These are phyloP conservation scores for Vicia sativa DNA, from an alignment of 306 rosid genomes.

Conservation along the genomic window DNA sequence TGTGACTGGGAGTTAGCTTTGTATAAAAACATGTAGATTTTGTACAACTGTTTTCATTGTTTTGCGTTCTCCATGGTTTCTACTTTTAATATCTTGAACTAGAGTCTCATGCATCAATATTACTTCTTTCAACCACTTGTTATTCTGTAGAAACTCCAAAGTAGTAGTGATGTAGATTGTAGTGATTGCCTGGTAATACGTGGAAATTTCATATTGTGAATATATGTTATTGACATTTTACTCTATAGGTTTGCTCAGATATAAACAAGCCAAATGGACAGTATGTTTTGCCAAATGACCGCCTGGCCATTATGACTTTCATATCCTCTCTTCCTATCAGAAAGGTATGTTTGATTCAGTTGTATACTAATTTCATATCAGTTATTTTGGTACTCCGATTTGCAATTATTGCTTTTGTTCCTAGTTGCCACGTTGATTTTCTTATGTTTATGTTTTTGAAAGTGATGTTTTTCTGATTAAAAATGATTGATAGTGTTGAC, in stretches of 20 bases:
- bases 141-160: constrained; percentile 30
- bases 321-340: constrained; percentile 92
- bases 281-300: constrained; percentile 78
- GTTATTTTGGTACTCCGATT: constrained; percentile 11
- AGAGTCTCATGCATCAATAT: constrained; percentile 11
- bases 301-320: constrained; percentile 79
- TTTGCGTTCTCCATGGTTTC: constrained; percentile 1
- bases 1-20: constrained; percentile 10
- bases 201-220: constrained; percentile 23
- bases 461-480: constrained; percentile 25
- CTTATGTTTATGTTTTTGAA: constrained; percentile 36
- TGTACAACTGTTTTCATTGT: not conserved
- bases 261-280: constrained; percentile 99
- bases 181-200: constrained; percentile 29
- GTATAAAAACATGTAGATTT: not conserved
- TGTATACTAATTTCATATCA: constrained; percentile 16
- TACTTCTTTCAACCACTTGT: constrained; percentile 19
- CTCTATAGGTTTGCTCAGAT: constrained; percentile 84
- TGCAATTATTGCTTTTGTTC: constrained; percentile 17
- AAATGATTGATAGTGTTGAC: constrained; percentile 41
- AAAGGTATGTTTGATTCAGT: constrained; percentile 58
- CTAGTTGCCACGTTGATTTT: constrained; percentile 21
- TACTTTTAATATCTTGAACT: constrained; percentile 18
- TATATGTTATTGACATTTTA: constrained; percentile 25
- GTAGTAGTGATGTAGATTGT: constrained; percentile 10